These are phyloP conservation scores for Collybia sordida DNA, from an alignment of 768 basidiomycete genomes.

Conservation along the genomic window DNA sequence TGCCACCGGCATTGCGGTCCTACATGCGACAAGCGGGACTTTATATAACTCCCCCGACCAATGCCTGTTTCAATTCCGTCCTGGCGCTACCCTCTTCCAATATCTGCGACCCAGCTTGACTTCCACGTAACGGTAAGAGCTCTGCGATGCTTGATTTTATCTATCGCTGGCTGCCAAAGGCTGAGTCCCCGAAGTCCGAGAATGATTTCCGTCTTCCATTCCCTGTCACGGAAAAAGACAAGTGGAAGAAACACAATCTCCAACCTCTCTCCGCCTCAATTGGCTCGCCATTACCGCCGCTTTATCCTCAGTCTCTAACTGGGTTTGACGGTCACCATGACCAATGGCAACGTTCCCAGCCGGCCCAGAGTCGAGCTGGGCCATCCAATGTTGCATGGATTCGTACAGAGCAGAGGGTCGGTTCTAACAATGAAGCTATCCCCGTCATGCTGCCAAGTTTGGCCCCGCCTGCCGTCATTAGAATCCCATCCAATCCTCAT, in stretches of 20 bases:
- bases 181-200: conserved; percentile 12
- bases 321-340: conserved; percentile 17
- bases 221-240: conserved; percentile 21
- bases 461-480: conserved; percentile 21
- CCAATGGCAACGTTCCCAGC: conserved; percentile 18
- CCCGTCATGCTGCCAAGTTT: conserved; percentile 6
- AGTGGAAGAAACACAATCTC: conserved; percentile 14
- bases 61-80: conserved; percentile 10
- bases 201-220: conserved; percentile 24
- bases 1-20: conserved; percentile 17
- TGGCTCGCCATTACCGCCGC: conserved; percentile 33
- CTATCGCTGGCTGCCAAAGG: conserved; percentile 21
- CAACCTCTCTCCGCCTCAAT: conserved; percentile 20
- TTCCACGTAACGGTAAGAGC: conserved; percentile 4
- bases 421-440: not conserved
- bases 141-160: conserved; percentile 26
- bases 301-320: conserved; percentile 28
- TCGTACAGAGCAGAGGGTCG: conserved; percentile 1
- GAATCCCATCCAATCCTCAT: conserved; percentile 16
- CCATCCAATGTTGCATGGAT: conserved; percentile 43
- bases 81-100: conserved; percentile 9
- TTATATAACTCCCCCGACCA: conserved; percentile 15
- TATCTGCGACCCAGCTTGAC: conserved; percentile 6
- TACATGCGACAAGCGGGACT: conserved; percentile 9
- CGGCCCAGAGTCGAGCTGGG: conserved; percentile 26